phyloP scores from a whole-genome alignment of 1,139 yeast species.

The Yamadazyma atmosphaerica region DNA sequence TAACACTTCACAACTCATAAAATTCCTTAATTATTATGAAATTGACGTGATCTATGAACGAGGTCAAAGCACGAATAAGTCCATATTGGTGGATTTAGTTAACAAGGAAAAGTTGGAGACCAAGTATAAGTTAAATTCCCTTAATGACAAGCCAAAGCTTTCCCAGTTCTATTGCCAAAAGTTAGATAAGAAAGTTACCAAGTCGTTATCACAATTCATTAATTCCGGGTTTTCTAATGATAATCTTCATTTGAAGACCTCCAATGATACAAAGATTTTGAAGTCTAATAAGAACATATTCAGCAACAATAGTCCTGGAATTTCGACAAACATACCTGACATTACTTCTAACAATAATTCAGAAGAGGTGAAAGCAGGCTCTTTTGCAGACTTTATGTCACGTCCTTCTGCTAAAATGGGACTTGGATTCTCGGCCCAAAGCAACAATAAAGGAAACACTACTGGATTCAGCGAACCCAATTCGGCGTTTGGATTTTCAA shows the following conservation, averaged over 20 bases:
- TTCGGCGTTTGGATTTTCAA: slow-evolving; percentile 3
- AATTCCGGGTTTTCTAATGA: slow-evolving; percentile 39
- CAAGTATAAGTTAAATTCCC: slow-evolving; percentile 44
- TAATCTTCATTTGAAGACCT: slow-evolving; percentile 17
- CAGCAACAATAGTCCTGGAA: too few species aligned
- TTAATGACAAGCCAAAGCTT: slow-evolving; percentile 48
- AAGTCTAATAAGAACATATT: slow-evolving; percentile 4
- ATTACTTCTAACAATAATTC: too few species aligned
- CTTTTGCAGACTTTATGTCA: slow-evolving; percentile 17
- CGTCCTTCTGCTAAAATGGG: slow-evolving; percentile 4
- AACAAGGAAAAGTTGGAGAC: slow-evolving; percentile 47
- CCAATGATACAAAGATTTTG: slow-evolving; percentile 4
- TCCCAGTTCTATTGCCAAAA: slow-evolving; percentile 58
- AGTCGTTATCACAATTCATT: slow-evolving; percentile 31
- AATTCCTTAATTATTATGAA: slow-evolving; percentile 66
- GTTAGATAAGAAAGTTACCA: slow-evolving; percentile 46
- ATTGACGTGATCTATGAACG: slow-evolving; percentile 44
- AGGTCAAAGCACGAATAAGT: slow-evolving; percentile 21
- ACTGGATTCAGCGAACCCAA: too few species aligned
- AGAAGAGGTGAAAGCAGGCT: slow-evolving; percentile 15
- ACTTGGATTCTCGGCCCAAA: slow-evolving; percentile 4
- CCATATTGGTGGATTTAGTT: slow-evolving; percentile 53
- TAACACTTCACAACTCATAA: slow-evolving; percentile 47
- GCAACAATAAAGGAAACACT: neutral
- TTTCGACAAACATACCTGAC: too few species aligned